These are phyloP conservation scores for Lachancea sp. DNA, from an alignment of 805 yeast genomes.

Conservation along the genomic window DNA sequence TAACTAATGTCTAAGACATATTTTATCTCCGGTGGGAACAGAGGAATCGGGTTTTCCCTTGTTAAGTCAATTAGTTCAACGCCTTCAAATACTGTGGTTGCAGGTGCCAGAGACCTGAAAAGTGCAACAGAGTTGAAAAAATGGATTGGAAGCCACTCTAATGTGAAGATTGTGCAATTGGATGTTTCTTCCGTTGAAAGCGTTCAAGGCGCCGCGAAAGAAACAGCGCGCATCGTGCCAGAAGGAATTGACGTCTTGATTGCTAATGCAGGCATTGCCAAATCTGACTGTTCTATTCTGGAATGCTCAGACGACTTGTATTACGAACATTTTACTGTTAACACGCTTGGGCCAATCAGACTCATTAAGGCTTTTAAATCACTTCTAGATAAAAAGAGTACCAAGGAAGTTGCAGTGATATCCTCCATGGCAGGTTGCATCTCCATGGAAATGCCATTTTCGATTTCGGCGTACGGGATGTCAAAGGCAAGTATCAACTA, in stretches of 20 bases:
- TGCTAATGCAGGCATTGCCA: constrained; percentile 28
- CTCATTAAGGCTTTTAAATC: constrained; percentile 16
- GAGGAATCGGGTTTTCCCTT: constrained; percentile 35
- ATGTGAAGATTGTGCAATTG: constrained; percentile 20
- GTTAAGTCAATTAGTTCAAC: constrained; percentile 24
- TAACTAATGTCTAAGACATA: constrained; percentile 20
- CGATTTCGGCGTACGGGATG: constrained; percentile 31
- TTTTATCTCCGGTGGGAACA: constrained; percentile 34
- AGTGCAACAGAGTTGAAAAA: constrained; percentile 18
- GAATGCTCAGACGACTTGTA: constrained; percentile 9
- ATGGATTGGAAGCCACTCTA: constrained; percentile 12
- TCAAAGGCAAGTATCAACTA: constrained; percentile 37
- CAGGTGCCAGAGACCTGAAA: constrained; percentile 11
- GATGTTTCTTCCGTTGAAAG: constrained; percentile 20
- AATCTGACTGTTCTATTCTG: constrained; percentile 20
- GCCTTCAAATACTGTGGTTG: constrained; percentile 18
- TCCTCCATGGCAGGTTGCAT: constrained; percentile 28
- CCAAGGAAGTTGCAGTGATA: constrained; percentile 27
- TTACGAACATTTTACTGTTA: constrained; percentile 12
- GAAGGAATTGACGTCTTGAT: constrained; percentile 29
- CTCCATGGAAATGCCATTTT: constrained; percentile 12
- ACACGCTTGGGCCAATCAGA: constrained; percentile 14
- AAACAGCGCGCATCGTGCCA: constrained; percentile 12
- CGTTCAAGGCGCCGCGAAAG: constrained; percentile 14
- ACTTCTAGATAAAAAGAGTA: constrained; percentile 15